phyloP scores from a whole-genome alignment of 345 rosid genomes.

The Salix udensis region DNA sequence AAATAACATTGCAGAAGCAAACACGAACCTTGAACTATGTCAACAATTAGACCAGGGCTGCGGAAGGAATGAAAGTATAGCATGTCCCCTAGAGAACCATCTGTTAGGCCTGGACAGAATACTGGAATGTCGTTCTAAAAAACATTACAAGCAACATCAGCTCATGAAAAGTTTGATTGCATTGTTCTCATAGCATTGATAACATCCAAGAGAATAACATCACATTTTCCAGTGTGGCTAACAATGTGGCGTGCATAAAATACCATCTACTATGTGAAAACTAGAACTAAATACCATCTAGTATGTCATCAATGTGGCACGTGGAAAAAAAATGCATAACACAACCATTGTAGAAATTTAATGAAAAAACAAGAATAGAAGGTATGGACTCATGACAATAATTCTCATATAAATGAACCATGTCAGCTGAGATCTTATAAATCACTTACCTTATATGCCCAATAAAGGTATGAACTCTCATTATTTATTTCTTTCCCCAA shows the following conservation, averaged over 20 bases:
- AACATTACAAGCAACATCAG: constrained; percentile 7
- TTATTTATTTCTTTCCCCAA: constrained; percentile 83
- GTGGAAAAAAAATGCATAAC: neutral
- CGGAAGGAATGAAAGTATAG: constrained; percentile 78
- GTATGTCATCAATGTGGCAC: neutral
- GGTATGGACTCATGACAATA: neutral
- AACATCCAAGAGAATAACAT: neutral
- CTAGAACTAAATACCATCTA: neutral
- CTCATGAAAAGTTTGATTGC: neutral
- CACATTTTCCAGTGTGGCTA: neutral
- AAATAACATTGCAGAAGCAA: neutral
- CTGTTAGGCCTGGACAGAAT: constrained; percentile 88
- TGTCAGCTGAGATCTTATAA: neutral
- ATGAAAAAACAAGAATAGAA: neutral
- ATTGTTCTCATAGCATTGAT: neutral
- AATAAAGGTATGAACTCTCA: constrained; percentile 81
- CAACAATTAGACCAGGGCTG: constrained; percentile 55
- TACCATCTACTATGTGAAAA: neutral
- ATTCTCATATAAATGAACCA: neutral
- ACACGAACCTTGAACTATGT: constrained; percentile 64
- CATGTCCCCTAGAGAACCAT: constrained; percentile 98
- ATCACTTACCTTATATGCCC: constrained; percentile 85
- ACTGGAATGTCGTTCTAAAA: constrained; percentile 86
- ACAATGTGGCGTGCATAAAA: neutral
- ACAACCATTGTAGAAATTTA: neutral